Evolutionary conservation across 331 rosid species (phyloP), one percentile per base, ranked within the genome.

Genomic region (Acacia concinna): DNA sequence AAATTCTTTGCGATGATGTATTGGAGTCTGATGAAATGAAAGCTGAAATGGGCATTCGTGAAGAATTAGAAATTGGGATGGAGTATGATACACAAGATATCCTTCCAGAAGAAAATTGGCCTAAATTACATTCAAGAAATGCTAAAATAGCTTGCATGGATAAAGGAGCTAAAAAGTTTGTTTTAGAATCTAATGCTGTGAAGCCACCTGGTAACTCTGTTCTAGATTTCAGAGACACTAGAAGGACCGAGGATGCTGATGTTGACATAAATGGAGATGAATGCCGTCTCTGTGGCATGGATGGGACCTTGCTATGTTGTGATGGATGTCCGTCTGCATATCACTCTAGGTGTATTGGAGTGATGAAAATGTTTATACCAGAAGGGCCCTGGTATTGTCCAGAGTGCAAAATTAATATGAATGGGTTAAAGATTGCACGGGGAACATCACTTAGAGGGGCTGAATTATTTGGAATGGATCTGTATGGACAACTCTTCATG

Each of bases 281-380:
- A 72, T 96, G 99, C 31, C 87, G 92, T 77, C 99, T 96, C 73
- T 96, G 99, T 86, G 97, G 96, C 70, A 91, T 96, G 99, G 99
- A 96, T 73, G 99, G 99, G 84, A 91, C 81, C 56, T 85, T 96
- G 83, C 92, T 96, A 82, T 96, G 99, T 76, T 96, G 99, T 84
- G 99, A 96, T 82, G 99, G 99, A 79, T 96, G 99, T 84, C 99
- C 99, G 41, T 93, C 97, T 46, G 94, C 99, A 49, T 96, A 96
- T 83, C 99, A 96, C 83, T 88, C 94, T 0, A 93, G 99, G 86
- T 96, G 97, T 84, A 96, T 96, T 30, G 99, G 99, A 51, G 91
- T 96, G 85, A 82, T 87, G 91, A 93, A 96, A 88, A 77, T 78
- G 80, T 81, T 78, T 73, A 89, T 96, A 85, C 98, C 99, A 68